Conservation (phyloP, 768 basidiomycete species). For the Leucocoprinus birnbaumii region DNA sequence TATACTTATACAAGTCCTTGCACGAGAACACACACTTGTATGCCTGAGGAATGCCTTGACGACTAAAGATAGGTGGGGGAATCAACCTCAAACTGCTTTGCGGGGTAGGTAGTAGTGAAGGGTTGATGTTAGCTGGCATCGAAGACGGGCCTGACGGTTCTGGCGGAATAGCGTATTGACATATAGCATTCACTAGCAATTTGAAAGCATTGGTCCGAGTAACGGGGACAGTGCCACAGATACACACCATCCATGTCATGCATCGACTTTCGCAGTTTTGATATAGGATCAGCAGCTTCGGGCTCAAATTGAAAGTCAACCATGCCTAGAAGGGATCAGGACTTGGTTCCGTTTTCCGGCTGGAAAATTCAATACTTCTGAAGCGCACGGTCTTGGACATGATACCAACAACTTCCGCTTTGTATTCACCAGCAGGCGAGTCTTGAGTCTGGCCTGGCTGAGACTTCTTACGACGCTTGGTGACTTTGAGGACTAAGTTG, state of each 20-base stretch:
- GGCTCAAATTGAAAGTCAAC: slow-evolving; percentile 91
- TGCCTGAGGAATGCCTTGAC: slow-evolving; percentile 73
- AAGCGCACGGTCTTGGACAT: slow-evolving; percentile 86
- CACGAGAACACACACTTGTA: slow-evolving; percentile 56
- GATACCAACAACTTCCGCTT: slow-evolving; percentile 67
- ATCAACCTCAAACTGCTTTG: slow-evolving; percentile 70
- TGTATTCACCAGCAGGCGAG: slow-evolving; percentile 63
- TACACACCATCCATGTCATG: slow-evolving; percentile 78
- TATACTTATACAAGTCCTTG: not conserved
- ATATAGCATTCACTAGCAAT: slow-evolving; percentile 65
- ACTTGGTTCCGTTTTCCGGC: not conserved
- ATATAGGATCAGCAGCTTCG: slow-evolving; percentile 64
- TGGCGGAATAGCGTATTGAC: slow-evolving; percentile 63
- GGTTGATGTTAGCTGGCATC: slow-evolving; percentile 45
- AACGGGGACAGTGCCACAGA: not conserved
- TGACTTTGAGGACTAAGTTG: slow-evolving; percentile 85
- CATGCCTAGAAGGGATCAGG: slow-evolving; percentile 60
- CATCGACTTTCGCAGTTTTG: slow-evolving; percentile 71
- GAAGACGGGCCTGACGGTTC: slow-evolving; percentile 36
- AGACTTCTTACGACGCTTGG: slow-evolving; percentile 61
- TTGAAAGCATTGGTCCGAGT: not conserved
- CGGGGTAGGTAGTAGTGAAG: slow-evolving; percentile 23
- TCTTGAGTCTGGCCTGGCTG: slow-evolving; percentile 22
- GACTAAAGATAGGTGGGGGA: slow-evolving; percentile 88
- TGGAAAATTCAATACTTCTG: slow-evolving; percentile 52